Percentiles rank a stretch among this genome's conserved stretches.
phyloP scores from a whole-genome alignment of 176 grass and related monocot species.

The Aegilops tauschii region DNA sequence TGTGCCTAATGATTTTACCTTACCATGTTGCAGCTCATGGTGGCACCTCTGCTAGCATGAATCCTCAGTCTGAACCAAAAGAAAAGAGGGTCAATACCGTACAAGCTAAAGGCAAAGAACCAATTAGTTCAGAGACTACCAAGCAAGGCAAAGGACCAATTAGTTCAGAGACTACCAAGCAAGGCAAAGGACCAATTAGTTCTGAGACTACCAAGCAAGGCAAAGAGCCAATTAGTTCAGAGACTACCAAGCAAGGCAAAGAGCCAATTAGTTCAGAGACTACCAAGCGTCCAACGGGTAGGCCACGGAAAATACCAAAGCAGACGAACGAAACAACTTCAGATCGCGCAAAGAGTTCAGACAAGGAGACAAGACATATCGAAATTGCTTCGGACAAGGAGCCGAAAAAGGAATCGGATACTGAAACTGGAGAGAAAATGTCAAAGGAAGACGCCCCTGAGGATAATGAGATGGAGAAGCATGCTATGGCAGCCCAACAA shows the following conservation, averaged over 20 bases:
- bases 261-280: too few species aligned
- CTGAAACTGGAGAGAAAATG: neutral
- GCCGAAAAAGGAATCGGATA: neutral
- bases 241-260: neutral
- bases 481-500: neutral
- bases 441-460: neutral
- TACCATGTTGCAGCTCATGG: conserved; percentile 21
- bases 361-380: neutral
- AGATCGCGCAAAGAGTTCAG: neutral
- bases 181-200: too few species aligned
- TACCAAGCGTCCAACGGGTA: conserved; percentile 9
- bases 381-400: too few species aligned
- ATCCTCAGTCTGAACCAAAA: conserved; percentile 1
- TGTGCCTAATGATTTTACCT: neutral
- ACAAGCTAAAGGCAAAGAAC: neutral
- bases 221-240: too few species aligned
- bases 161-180: too few species aligned
- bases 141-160: too few species aligned
- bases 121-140: too few species aligned
- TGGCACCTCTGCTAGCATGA: conserved; percentile 13
- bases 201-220: too few species aligned
- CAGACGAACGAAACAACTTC: neutral
- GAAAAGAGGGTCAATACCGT: neutral
- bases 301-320: conserved; percentile 28
- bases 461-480: neutral